Evolutionary conservation across 352 stramenopile genomes (phyloP), one percentile per base, ranked within the genome.

Genomic region (Pythium guiyangense): DNA sequence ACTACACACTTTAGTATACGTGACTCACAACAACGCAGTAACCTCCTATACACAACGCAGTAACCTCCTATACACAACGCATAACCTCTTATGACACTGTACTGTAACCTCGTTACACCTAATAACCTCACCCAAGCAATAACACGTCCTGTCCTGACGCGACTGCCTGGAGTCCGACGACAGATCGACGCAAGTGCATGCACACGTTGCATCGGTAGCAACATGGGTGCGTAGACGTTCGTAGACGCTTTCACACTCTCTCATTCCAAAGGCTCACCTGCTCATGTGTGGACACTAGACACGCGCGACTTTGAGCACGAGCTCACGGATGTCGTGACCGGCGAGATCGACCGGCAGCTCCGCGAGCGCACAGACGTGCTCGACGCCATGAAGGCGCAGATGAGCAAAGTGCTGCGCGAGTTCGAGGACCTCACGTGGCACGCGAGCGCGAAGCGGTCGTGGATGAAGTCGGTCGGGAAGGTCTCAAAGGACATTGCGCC

Each of bases 371-470:
- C 67, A 39, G 79, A 77, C 40, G 54, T 74, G 48, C 52, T 90
- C 12, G 76, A 87, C 26, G 57, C 57, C 11, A 80, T 90, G 72
- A 84, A 85, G 61, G 58, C 71, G 42, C 78, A 90, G 60, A 88
- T 90, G 78, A 67, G 69, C 20, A 79, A 76, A 47, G 72, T 90
- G 45, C 65, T 90, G 40, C 66, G 69, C 10, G 80, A 90, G 63
- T 85, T 90, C 49, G 80, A 90, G 53, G 76, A 88, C 58, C 63
- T 88, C 48, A 69, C 76, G 39, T 70, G 52, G 56, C 82, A 70
- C 34, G 58, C 79, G 25, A 69, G 72, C 45, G 70, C 78, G 44
- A 84, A 88, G 61, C 77, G 74, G 17, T 83, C 80, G 40, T 90
- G 80, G 80, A 85, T 79, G 60, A 85, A 84, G 43, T 83, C 74